Percentiles rank a stretch among this genome's conserved stretches.
Conservation (phyloP, 352 stramenopile species). For the Peronospora destructor region DNA sequence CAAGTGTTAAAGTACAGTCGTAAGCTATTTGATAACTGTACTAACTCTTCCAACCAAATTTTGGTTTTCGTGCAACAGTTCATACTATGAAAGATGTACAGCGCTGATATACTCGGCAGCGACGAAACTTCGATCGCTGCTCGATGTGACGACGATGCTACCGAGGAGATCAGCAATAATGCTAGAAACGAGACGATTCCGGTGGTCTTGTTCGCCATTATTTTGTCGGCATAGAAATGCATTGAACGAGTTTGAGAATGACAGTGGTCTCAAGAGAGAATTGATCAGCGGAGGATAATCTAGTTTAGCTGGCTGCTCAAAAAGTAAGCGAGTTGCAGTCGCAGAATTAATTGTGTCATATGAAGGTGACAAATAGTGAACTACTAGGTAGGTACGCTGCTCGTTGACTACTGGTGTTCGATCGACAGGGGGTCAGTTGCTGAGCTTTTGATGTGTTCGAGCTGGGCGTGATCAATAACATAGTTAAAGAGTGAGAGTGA, state of each 20-base stretch:
- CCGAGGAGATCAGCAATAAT: too few relatives aligned
- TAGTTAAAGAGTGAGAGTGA: conserved; percentile 1
- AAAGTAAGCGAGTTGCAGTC: neutral
- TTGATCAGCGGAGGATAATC: too few relatives aligned
- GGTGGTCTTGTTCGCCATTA: neutral
- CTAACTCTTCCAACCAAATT: too few relatives aligned
- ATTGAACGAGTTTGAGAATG: neutral
- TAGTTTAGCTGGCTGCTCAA: neutral
- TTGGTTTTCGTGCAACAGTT: too few relatives aligned
- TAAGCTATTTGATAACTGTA: too few relatives aligned
- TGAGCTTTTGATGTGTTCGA: neutral
- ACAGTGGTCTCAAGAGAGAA: neutral
- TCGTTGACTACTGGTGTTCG: neutral
- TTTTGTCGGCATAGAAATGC: neutral
- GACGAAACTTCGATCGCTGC: too few relatives aligned
- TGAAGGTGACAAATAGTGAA: neutral
- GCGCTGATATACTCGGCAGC: too few relatives aligned
- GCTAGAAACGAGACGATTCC: too few relatives aligned
- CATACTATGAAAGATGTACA: too few relatives aligned
- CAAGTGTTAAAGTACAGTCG: too few relatives aligned
- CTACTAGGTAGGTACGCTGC: neutral
- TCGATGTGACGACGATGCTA: too few relatives aligned
- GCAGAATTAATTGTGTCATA: neutral
- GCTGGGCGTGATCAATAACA: neutral
- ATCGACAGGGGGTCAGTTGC: conserved; percentile 2